Evolutionary conservation across 768 basidiomycete genomes (phyloP).

Genomic region (Agrocybe praecox): DNA sequence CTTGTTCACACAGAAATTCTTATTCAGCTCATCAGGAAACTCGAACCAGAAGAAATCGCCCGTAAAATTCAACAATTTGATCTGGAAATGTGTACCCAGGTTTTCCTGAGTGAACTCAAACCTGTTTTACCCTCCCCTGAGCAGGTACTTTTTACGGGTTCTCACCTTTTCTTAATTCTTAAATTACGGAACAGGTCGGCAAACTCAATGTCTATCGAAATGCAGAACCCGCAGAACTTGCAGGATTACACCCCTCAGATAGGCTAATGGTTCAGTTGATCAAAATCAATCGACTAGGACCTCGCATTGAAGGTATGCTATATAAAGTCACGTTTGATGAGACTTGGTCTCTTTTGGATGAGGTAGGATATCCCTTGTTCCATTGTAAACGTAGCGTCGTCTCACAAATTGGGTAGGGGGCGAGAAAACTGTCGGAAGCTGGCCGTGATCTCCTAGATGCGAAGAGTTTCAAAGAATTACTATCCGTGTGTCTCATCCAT

Average conservation of each 20-base stretch:
- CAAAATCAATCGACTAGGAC: slow-evolving; percentile 86
- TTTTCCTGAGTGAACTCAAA: slow-evolving; percentile 88
- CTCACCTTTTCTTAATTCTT: neutral
- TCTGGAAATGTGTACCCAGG: slow-evolving; percentile 81
- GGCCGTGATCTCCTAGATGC: slow-evolving; percentile 80
- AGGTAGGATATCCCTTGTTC: slow-evolving; percentile 46
- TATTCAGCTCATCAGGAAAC: slow-evolving; percentile 82
- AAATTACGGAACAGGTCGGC: slow-evolving; percentile 56
- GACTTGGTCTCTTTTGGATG: slow-evolving; percentile 78
- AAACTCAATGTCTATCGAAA: slow-evolving; percentile 90
- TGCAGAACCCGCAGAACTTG: slow-evolving; percentile 84
- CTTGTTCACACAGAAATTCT: slow-evolving; percentile 70
- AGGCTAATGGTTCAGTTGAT: slow-evolving; percentile 97
- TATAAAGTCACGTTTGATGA: slow-evolving; percentile 91
- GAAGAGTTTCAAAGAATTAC: slow-evolving; percentile 85
- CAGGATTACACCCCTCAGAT: slow-evolving; percentile 90
- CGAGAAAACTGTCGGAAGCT: slow-evolving; percentile 80
- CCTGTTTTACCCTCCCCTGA: slow-evolving; percentile 90
- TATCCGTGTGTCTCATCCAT: slow-evolving; percentile 58
- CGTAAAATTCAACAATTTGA: slow-evolving; percentile 86
- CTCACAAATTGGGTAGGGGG: slow-evolving; percentile 52
- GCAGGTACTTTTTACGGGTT: slow-evolving; percentile 50
- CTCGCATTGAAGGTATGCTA: slow-evolving; percentile 94
- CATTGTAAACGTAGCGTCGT: neutral
- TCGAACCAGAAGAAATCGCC: slow-evolving; percentile 87